Evolutionary conservation across 345 rosid species (phyloP).

Genomic region (Acer saccharum): DNA sequence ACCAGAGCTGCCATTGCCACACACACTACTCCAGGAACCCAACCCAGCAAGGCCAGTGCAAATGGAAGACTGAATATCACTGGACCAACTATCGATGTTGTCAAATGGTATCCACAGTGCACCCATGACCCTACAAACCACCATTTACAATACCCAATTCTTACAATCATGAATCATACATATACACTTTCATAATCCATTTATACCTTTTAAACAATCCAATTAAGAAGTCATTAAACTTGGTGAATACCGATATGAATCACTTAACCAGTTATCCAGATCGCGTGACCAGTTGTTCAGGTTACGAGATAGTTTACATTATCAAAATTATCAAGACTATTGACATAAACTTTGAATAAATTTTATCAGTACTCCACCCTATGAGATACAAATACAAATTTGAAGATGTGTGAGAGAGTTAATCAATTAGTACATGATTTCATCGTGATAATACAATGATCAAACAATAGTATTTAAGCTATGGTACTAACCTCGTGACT

Average conservation of each 20-base stretch:
- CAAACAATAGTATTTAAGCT: neutral
- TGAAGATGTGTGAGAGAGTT: too few species aligned
- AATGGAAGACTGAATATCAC: constrained; percentile 41
- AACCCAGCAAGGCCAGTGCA: constrained; percentile 32
- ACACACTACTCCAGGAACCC: constrained; percentile 30
- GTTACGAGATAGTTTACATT: too few species aligned
- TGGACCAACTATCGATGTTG: constrained; percentile 45
- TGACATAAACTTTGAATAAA: too few species aligned
- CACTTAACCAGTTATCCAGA: too few species aligned
- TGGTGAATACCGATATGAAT: too few species aligned
- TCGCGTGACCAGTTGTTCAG: too few species aligned
- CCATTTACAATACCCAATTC: neutral
- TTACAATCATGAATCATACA: neutral
- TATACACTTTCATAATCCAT: too few species aligned
- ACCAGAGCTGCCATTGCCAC: constrained; percentile 29
- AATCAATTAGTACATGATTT: too few species aligned
- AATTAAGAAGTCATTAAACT: neutral
- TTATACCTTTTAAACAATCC: neutral
- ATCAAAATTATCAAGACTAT: too few species aligned
- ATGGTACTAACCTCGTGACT: constrained; percentile 24
- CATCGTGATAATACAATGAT: too few species aligned
- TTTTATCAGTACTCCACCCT: too few species aligned
- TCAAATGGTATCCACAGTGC: constrained; percentile 46
- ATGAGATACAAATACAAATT: too few species aligned
- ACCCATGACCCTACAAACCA: constrained; percentile 36